Percentiles rank a stretch among this genome's conserved stretches.
phyloP scores from a whole-genome alignment of 2,329 filamentous ascomycete species.

The Sarocladium brachiariae region DNA sequence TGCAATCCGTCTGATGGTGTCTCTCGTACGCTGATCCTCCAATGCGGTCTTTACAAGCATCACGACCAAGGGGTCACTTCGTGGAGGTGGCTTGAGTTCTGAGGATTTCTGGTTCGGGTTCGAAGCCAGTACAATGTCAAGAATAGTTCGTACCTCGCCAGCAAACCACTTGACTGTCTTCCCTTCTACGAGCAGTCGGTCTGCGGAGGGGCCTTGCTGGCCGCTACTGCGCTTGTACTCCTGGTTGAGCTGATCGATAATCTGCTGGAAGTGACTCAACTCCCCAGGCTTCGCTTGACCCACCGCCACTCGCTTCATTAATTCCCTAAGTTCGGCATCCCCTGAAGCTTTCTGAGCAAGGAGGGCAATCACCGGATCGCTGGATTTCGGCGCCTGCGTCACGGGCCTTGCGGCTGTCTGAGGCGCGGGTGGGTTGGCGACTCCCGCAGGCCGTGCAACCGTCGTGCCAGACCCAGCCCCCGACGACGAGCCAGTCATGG shows the following conservation, averaged over 20 bases:
- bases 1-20: slow-evolving; percentile 48
- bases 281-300: slow-evolving; percentile 66
- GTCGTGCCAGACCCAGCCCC: slow-evolving; percentile 1
- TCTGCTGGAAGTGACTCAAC: slow-evolving; percentile 67
- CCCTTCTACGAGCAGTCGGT: slow-evolving; percentile 47
- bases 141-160: slow-evolving; percentile 49
- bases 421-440: slow-evolving; percentile 10
- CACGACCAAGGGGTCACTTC: slow-evolving; percentile 50
- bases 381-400: slow-evolving; percentile 20
- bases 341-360: slow-evolving; percentile 69
- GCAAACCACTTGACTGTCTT: slow-evolving; percentile 54
- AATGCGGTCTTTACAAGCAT: slow-evolving; percentile 50
- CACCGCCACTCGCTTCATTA: slow-evolving; percentile 79
- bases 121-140: slow-evolving; percentile 51
- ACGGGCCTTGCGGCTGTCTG: slow-evolving; percentile 10
- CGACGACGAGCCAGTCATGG: background rate
- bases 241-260: slow-evolving; percentile 70
- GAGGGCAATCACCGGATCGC: slow-evolving; percentile 74
- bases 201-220: slow-evolving; percentile 46
- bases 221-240: slow-evolving; percentile 48
- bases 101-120: slow-evolving; percentile 50
- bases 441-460: background rate
- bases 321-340: slow-evolving; percentile 63
- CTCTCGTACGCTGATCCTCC: slow-evolving; percentile 41
- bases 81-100: slow-evolving; percentile 45